Evolutionary conservation across 192 early-diverging fungal species (phyloP).

Genomic region (Backusella sp.): DNA sequence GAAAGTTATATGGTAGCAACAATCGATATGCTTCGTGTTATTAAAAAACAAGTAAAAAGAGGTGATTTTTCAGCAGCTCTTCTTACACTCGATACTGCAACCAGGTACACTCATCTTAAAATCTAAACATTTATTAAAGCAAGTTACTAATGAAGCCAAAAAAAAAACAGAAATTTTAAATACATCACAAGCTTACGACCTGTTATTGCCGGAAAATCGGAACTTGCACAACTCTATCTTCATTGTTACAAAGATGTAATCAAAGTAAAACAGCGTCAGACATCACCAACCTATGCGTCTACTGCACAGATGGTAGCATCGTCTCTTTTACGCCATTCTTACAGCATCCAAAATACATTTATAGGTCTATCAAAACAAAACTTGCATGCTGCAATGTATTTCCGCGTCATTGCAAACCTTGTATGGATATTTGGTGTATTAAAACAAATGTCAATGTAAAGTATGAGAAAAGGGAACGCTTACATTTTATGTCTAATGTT

Average conservation of each 20-base stretch:
- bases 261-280: constrained; percentile 34
- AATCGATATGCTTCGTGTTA: constrained; percentile 15
- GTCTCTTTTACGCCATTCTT: constrained; percentile 42
- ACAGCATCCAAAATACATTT: constrained; percentile 51
- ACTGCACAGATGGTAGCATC: constrained; percentile 39
- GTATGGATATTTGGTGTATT: constrained; percentile 51
- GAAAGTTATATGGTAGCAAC: constrained; percentile 26
- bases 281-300: constrained; percentile 34
- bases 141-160: background rate
- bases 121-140: background rate
- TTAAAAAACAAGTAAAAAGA: constrained; percentile 11
- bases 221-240: constrained; percentile 50
- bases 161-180: constrained; percentile 35
- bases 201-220: constrained; percentile 38
- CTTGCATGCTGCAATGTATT: constrained; percentile 41
- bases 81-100: constrained; percentile 19
- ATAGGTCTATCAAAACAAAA: constrained; percentile 41
- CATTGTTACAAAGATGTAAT: constrained; percentile 45
- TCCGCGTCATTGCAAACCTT: constrained; percentile 50
- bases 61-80: constrained; percentile 24
- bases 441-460: constrained; percentile 39
- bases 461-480: background rate
- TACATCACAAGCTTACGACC: constrained; percentile 43
- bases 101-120: constrained; percentile 18
- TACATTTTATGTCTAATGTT: background rate